A percentile compares a stretch with the other conserved stretches of the same genome.
phyloP scores from a whole-genome alignment of 2,329 filamentous ascomycete genomes.

The Boeremia exigua region DNA sequence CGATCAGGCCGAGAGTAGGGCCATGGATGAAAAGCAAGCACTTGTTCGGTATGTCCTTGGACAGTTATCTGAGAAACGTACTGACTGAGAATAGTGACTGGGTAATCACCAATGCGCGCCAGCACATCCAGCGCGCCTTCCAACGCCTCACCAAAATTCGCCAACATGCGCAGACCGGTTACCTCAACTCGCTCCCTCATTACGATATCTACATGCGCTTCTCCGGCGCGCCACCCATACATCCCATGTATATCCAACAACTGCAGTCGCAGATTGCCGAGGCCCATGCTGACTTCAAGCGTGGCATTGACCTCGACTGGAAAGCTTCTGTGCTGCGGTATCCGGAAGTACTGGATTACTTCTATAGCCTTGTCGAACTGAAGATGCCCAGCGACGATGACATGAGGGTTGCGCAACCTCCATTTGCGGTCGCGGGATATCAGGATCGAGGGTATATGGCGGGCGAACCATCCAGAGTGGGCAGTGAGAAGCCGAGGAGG shows the following conservation, averaged over 20 bases:
- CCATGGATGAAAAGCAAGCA: constrained; percentile 45
- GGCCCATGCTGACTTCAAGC: constrained; percentile 71
- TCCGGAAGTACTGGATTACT: constrained; percentile 81
- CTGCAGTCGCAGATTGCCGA: constrained; percentile 62
- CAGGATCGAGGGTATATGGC: constrained; percentile 42
- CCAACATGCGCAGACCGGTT: constrained; percentile 50
- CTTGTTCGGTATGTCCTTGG: constrained; percentile 40
- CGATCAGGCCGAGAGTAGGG: constrained; percentile 48
- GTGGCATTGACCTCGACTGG: constrained; percentile 81
- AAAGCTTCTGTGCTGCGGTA: constrained; percentile 75
- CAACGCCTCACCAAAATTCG: constrained; percentile 49
- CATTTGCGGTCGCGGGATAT: constrained; percentile 48
- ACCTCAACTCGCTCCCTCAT: constrained; percentile 53
- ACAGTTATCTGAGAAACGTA: neutral
- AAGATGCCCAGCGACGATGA: constrained; percentile 65
- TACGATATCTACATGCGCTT: constrained; percentile 56
- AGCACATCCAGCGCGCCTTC: constrained; percentile 54
- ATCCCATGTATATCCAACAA: constrained; percentile 48
- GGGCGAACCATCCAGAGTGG: constrained; percentile 28
- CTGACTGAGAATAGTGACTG: constrained; percentile 50
- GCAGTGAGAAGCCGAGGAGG: constrained; percentile 43
- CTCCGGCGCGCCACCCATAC: constrained; percentile 53
- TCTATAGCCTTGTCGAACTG: constrained; percentile 73
- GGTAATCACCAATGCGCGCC: constrained; percentile 54
- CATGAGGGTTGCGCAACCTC: constrained; percentile 47